Base-by-base conservation (phyloP, 495 filamentous ascomycete genomes). In the Talaromyces trachyspermus region DNA sequence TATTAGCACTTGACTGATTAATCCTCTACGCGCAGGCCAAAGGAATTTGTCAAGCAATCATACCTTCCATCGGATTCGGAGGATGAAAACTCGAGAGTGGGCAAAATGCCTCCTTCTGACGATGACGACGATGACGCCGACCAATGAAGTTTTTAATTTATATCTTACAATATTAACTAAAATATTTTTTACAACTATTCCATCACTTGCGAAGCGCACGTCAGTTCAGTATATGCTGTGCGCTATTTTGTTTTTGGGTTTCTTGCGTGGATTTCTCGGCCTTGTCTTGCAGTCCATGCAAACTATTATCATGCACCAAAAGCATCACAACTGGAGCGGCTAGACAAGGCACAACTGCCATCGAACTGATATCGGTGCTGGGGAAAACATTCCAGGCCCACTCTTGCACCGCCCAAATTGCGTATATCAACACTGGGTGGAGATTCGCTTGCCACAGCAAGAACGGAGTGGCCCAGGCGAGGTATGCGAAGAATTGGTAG, bases 331-430 rank as follows among this genome's bases (percentile, higher is more conserved):
- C 83, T 43, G 82, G 83, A 11, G 78, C 49, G 22, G 74, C 79
- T 43, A 95, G 68, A 17, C 79, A 77, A 8, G 72, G 75, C 9
- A 96, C 86, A 24, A 95, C 91, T 15, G 81, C 74, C 49, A 68
- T 66, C 8, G 89, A 95, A 62, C 91, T 97, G 38, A 57, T 50
- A 43, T 82, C 67, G 20, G 89, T 95, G 61, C 89, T 95, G n/a
- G 92, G 92, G 64, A 83, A 98, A 2, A 88, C 80, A 58, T 96
- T 95, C 92, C 92, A 98, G 8, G 87, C 89, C 88, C 86, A 91
- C 56, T 98, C 92, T 62, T 98, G 92, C 37, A 78, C 72, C 6
- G 72, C 83, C 90, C 91, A 98, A 1, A 89, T 54, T 2, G 57
- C 62, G 58, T 81, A 86, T 53, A 88, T 79, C 32, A 88, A 54